Percentiles rank a stretch among this genome's conserved stretches.
Evolutionary conservation across 371 early-diverging fungal species (phyloP).

Genomic region (Amoeboaphelidium occidentale): DNA sequence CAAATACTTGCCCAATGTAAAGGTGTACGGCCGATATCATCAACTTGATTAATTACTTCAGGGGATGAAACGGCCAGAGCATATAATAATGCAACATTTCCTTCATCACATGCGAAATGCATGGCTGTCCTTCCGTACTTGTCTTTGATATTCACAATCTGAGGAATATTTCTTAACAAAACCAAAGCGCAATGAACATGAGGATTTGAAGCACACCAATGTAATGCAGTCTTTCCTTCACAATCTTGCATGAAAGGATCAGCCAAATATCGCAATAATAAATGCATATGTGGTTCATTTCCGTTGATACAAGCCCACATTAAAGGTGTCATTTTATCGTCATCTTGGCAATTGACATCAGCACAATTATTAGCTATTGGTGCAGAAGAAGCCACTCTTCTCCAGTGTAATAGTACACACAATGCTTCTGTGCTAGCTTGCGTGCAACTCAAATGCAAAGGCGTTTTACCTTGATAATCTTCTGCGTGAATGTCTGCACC

Average conservation of each 20-base stretch:
- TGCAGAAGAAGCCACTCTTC: neutral
- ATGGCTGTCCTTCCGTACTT: neutral
- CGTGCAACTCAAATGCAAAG: neutral
- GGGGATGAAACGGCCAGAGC: neutral
- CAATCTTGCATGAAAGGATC: neutral
- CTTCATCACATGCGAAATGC: neutral
- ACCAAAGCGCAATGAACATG: neutral
- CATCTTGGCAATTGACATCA: too few species aligned
- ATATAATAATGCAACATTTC: neutral
- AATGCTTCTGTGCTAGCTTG: neutral
- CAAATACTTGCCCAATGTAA: neutral
- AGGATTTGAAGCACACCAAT: neutral
- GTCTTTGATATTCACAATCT: neutral
- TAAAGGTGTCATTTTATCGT: too few species aligned
- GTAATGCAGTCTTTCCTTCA: neutral
- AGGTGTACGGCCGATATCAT: neutral
- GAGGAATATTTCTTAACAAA: neutral
- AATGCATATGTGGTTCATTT: neutral
- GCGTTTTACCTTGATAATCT: neutral
- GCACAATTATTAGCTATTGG: too few species aligned
- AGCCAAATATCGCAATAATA: neutral
- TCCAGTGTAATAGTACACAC: neutral
- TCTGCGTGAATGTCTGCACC: neutral
- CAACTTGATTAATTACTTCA: neutral
- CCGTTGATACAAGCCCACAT: too few species aligned